Evolutionary conservation across 192 early-diverging fungal genomes (phyloP).

Genomic region (Lunasporangiospora selenospora): DNA sequence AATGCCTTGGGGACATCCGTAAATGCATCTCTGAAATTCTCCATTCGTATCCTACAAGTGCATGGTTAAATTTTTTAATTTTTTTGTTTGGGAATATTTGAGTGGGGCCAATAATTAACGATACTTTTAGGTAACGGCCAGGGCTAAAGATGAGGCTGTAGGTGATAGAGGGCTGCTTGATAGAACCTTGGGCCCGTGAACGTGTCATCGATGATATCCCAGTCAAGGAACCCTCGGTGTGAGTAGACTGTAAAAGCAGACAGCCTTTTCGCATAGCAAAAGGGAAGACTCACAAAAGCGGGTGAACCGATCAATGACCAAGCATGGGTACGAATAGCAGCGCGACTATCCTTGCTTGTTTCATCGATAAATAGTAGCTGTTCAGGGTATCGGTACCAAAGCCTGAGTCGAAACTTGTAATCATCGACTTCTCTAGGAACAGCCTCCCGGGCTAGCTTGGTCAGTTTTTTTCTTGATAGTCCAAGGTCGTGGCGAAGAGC

Average conservation of each 20-base stretch:
- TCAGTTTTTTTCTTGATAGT: neutral
- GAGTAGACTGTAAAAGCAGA: neutral
- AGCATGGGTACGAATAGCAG: neutral
- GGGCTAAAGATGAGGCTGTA: no score
- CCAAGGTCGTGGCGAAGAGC: neutral
- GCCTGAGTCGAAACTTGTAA: neutral
- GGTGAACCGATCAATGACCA: neutral
- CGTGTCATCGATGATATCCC: neutral
- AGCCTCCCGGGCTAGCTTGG: neutral
- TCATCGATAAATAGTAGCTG: neutral
- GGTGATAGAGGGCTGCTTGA: no score
- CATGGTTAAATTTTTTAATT: no score
- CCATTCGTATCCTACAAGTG: no score
- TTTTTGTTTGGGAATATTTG: no score
- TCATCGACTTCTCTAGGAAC: neutral
- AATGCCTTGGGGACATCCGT: no score
- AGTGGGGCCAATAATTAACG: no score
- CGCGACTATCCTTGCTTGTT: slow-evolving; percentile 1
- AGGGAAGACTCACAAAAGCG: neutral
- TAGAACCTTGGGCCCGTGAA: neutral
- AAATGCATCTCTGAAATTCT: no score
- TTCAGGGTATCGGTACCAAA: neutral
- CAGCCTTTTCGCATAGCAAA: neutral
- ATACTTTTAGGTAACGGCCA: no score
- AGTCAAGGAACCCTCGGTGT: neutral